Evolutionary conservation across 23 red algal genomes (phyloP).

Genomic region (Gracilariopsis chorda): DNA sequence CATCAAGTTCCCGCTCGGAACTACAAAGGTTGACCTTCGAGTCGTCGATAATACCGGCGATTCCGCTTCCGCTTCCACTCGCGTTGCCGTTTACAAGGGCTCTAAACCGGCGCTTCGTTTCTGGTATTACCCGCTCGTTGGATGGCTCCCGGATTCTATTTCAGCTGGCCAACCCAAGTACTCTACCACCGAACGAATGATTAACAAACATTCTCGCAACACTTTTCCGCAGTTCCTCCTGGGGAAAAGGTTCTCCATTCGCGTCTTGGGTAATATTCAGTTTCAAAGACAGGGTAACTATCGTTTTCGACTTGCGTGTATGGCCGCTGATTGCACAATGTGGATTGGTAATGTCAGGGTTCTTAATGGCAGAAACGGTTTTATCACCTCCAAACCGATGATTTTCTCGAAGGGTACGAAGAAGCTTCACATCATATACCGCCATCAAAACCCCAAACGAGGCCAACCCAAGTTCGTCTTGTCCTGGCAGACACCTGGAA

Average conservation of each 20-base stretch:
- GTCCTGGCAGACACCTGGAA: slow-evolving; percentile 17
- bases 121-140: slow-evolving; percentile 9
- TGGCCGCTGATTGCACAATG: slow-evolving; percentile 10
- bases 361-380: neutral
- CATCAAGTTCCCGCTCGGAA: slow-evolving; percentile 36
- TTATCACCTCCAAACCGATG: slow-evolving; percentile 19
- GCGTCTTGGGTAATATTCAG: slow-evolving; percentile 29
- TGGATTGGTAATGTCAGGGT: slow-evolving; percentile 13
- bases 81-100: slow-evolving; percentile 25
- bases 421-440: slow-evolving; percentile 19
- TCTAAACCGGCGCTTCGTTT: slow-evolving; percentile 4
- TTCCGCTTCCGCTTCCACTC: slow-evolving; percentile 27
- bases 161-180: neutral
- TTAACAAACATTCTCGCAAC: neutral
- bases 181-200: neutral
- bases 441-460: neutral
- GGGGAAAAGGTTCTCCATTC: slow-evolving; percentile 5
- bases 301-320: slow-evolving; percentile 36
- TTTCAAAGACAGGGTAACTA: slow-evolving; percentile 6
- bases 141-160: slow-evolving; percentile 15
- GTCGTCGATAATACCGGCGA: slow-evolving; percentile 63
- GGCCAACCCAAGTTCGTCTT: slow-evolving; percentile 19
- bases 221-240: neutral
- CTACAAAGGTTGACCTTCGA: neutral
- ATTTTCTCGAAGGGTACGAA: slow-evolving; percentile 30